Percentiles rank a stretch among this genome's conserved stretches.
phyloP scores from a whole-genome alignment of 2,329 filamentous ascomycete species.

The Pseudophaeomoniella oleicola region DNA sequence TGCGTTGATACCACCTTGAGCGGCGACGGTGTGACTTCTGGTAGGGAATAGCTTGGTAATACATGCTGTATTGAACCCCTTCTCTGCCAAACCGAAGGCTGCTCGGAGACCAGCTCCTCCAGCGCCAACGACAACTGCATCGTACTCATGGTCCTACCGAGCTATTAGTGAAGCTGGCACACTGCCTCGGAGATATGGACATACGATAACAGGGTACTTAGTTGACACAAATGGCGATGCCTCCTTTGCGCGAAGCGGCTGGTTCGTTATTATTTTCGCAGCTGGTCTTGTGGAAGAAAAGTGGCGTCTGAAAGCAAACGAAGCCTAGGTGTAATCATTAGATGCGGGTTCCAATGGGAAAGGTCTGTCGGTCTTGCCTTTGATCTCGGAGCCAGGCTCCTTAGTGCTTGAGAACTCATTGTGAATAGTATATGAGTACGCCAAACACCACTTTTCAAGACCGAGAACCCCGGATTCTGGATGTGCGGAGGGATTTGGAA shows the following conservation, averaged over 20 bases:
- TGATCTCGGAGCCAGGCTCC: conserved; percentile 1
- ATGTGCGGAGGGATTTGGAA: not conserved
- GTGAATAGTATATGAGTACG: not conserved
- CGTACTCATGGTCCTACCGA: conserved; percentile 82
- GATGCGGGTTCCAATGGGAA: conserved; percentile 1
- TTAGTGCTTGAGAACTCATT: conserved; percentile 1
- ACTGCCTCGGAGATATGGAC: conserved; percentile 19
- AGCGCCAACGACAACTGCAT: conserved; percentile 71
- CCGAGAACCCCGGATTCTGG: not conserved
- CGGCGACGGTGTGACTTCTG: conserved; percentile 51
- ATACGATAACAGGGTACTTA: conserved; percentile 88
- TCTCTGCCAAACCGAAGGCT: conserved; percentile 48
- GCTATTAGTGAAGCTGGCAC: not conserved
- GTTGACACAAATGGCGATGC: conserved; percentile 71
- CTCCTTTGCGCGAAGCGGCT: conserved; percentile 82
- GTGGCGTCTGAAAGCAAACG: conserved; percentile 33
- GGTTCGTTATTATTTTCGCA: conserved; percentile 71
- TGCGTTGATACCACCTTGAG: conserved; percentile 50
- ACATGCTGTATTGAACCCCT: conserved; percentile 50
- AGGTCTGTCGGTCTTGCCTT: not conserved
- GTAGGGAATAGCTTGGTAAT: conserved; percentile 51
- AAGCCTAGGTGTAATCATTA: not conserved
- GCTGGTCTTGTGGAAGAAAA: conserved; percentile 80
- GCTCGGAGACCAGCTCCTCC: conserved; percentile 50
- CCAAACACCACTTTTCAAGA: not conserved